Base-by-base conservation (phyloP, 2,329 filamentous ascomycete species). In the Bretziella fagacearum region DNA sequence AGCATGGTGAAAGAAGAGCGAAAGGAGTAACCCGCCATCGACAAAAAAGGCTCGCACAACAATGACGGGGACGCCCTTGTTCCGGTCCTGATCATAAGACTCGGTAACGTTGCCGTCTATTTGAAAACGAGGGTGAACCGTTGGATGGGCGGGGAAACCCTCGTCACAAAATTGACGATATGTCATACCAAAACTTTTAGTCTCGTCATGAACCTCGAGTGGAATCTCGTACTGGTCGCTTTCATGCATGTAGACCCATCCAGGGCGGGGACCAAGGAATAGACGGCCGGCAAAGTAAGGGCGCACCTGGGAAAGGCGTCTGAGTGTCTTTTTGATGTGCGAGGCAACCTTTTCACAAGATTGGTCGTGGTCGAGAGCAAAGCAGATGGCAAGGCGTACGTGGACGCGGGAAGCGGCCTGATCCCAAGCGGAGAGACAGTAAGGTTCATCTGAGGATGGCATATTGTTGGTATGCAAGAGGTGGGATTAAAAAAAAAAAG, bases 1-100 rank as follows among this genome's bases (percentile, higher is more conserved):
- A 5, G 63, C 56, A 48, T 68, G 65, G 49, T 66, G 63, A 39
- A 67, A 55, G 49, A 59, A 64, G n/a, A 64, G 51, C 4, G 56
- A 60, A 18, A 68, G 57, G 5, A 67, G 49, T 7, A 68, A 45
- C 1, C 65, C 65, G 2, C 63, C 65, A 3, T 56, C 52, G 6
- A 63, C 58, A 44, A 65, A 59, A 33, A 59, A 58, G n/a, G 58
- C 60, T 11, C 62, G 59, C 4, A 68, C 56, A n/a, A 57, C 57
- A 2, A 59, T 58, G 8, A 63, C 63, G 0, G 64, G 65, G 20
- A 65, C 55, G n/a, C 39, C 43, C 13, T 43, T 44, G 11, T 18
- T 18, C 18, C 23, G 10, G 18, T 44, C 39, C 6, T 45, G 3
- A 10, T 30, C 40, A 20, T 29, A 39, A 8, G 25, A 15, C 20